phyloP scores from a whole-genome alignment of 2,329 filamentous ascomycete genomes.

The Botrytis paeoniae region DNA sequence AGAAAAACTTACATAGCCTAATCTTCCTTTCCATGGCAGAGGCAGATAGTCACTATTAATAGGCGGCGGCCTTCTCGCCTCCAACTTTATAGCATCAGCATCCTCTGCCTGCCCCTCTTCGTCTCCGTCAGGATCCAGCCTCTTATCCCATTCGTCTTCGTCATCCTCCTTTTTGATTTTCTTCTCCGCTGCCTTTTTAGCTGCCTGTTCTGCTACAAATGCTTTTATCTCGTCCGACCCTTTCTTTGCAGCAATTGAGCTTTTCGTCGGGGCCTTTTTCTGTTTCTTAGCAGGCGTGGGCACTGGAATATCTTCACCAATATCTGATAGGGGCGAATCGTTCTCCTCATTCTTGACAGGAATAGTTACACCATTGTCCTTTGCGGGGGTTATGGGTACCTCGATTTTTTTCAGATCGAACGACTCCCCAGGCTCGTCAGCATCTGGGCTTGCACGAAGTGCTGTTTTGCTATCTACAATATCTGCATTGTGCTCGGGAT shows the following conservation, averaged over 20 bases:
- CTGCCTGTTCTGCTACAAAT: slow-evolving; percentile 35
- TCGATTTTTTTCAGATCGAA: slow-evolving; percentile 27
- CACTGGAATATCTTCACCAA: slow-evolving; percentile 8
- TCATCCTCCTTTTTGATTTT: slow-evolving; percentile 33
- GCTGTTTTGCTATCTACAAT: slow-evolving; percentile 36
- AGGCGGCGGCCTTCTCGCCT: slow-evolving; percentile 55
- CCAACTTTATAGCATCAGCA: slow-evolving; percentile 33
- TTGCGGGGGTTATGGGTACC: slow-evolving; percentile 18
- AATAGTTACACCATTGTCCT: slow-evolving; percentile 20
- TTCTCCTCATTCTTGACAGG: slow-evolving; percentile 25
- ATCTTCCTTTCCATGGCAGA: slow-evolving; percentile 82
- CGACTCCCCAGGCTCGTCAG: slow-evolving; percentile 34
- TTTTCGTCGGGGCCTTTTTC: slow-evolving; percentile 35
- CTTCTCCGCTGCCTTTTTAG: slow-evolving; percentile 31
- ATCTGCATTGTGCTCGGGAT: slow-evolving; percentile 36
- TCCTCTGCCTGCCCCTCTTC: slow-evolving; percentile 32
- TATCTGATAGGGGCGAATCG: slow-evolving; percentile 28
- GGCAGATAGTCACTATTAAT: slow-evolving; percentile 82
- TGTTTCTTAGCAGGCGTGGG: slow-evolving; percentile 29
- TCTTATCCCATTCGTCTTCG: slow-evolving; percentile 33
- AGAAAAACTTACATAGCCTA: slow-evolving; percentile 71
- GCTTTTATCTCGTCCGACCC: slow-evolving; percentile 37
- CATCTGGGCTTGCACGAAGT: slow-evolving; percentile 36
- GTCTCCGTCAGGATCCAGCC: slow-evolving; percentile 34
- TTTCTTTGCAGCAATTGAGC: slow-evolving; percentile 36